phyloP scores from a whole-genome alignment of 2,329 filamentous ascomycete species.

The Hypoxylon sp. region DNA sequence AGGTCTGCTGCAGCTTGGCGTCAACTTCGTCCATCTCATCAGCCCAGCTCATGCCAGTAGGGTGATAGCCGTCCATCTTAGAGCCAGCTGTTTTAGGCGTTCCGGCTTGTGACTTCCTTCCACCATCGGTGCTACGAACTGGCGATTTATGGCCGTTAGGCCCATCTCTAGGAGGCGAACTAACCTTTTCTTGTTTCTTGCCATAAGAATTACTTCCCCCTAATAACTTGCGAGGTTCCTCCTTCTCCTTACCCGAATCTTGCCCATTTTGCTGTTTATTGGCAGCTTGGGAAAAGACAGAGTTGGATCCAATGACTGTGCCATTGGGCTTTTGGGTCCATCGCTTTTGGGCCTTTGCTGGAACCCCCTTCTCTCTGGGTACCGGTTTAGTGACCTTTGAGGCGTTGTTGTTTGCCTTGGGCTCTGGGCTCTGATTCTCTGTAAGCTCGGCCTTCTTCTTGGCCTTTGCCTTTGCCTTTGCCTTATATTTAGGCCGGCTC shows the following conservation, averaged over 20 bases:
- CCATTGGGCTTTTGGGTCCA: constrained; percentile 7
- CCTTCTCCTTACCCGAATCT: not conserved
- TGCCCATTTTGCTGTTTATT: not conserved
- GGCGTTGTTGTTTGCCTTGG: not conserved
- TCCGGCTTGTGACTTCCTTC: not conserved
- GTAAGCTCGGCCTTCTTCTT: not conserved
- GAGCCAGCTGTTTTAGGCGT: not conserved
- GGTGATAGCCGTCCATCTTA: not conserved
- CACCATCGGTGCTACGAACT: not conserved
- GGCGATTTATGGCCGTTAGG: not conserved
- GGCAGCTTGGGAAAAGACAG: constrained; percentile 15
- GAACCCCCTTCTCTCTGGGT: not conserved
- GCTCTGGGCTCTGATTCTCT: not conserved
- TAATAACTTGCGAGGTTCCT: not conserved
- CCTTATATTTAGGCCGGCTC: constrained; percentile 14
- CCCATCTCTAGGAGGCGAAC: not conserved
- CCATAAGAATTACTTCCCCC: not conserved
- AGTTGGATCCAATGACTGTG: constrained; percentile 33
- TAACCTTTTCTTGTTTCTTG: not conserved
- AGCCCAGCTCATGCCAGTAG: not conserved
- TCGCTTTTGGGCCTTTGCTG: not conserved
- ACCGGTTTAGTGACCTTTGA: not conserved
- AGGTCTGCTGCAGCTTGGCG: not conserved
- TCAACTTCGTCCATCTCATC: not conserved
- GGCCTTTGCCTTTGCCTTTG: constrained; percentile 10